phyloP scores from a whole-genome alignment of 441 rosid genomes.

The Oxalis stricta region DNA sequence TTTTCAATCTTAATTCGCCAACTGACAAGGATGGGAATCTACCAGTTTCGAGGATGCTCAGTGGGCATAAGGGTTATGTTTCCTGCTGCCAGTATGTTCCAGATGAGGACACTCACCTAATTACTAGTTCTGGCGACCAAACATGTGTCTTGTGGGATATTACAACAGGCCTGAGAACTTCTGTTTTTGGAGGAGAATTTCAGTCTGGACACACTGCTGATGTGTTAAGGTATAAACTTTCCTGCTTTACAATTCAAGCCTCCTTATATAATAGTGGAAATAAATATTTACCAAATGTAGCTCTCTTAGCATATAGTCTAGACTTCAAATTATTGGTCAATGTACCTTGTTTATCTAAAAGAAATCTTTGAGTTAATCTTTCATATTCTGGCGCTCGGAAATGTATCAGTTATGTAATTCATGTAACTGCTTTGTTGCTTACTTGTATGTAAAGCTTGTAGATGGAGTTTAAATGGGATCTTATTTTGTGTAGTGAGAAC shows the following conservation, averaged over 20 bases:
- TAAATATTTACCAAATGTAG: no score
- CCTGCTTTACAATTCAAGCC: no score
- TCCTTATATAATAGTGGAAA: no score
- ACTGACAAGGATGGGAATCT: slow-evolving; percentile 75
- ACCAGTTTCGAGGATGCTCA: slow-evolving; percentile 68
- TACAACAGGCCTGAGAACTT: slow-evolving; percentile 83
- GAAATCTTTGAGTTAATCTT: no score
- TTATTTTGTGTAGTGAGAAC: no score
- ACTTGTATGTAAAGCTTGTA: neutral
- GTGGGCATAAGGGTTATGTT: slow-evolving; percentile 85
- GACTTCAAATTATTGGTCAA: no score
- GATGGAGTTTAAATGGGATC: no score
- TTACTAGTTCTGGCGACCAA: slow-evolving; percentile 85
- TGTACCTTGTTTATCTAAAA: no score
- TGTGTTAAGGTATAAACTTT: slow-evolving; percentile 79
- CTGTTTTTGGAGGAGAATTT: slow-evolving; percentile 93
- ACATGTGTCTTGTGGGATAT: slow-evolving; percentile 93
- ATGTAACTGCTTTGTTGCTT: neutral
- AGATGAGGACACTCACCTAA: slow-evolving; percentile 70
- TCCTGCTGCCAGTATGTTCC: slow-evolving; percentile 90
- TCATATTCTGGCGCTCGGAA: no score
- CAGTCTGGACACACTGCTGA: slow-evolving; percentile 95
- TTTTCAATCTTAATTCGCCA: slow-evolving; percentile 76
- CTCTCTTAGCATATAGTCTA: no score
- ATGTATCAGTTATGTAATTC: no score